Evolutionary conservation across 1,284 basidiomycete species (phyloP), one percentile per base, ranked within the genome.

Genomic region (Marasmius sp.): DNA sequence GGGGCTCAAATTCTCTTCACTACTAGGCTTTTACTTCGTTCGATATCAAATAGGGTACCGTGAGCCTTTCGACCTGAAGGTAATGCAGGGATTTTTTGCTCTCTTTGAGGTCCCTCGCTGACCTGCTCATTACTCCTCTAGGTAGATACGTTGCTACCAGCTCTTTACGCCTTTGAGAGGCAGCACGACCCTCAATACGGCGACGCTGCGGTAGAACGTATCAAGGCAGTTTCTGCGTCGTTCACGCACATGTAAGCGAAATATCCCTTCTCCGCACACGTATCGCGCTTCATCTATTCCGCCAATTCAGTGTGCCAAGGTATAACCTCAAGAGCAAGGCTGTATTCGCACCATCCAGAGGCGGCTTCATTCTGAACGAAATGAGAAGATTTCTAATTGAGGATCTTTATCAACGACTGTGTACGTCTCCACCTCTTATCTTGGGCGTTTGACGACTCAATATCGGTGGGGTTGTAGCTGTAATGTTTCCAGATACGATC

Each of bases 31-130:
- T 69, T 89, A 88, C 58, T 83, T 81, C n/a, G 83, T 83, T 1
- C 84, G 84, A 1, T 86, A 87, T 65, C 80, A 81, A 62, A 71
- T 84, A 36, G 88, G 87, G 0, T 91, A 86, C 75, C 76, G 86
- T 34, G 87, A 90, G 59, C 71, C 79, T 12, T 82, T 85, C 60
- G 76, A 83, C 61, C 77, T 85, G 39, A 69, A 75, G 62, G 78
- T 77, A 48, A 12, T 67, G 51, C 12, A 11, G 39, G 5, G 27
- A 22, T 16, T 52, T 43, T 9, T 39, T 41, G 5, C 47, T 51
- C 38, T n/a, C 16, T 47, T 14, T 47, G 9, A 18, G 45, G 16
- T n/a, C 2, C 45, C 9, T 27, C 33, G 11, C n/a, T 3, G 4
- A 37, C 12, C 1, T 11, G 10, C 52, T 43, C 43, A 2, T 57